Evolutionary conservation across 176 grass and related monocot species (phyloP), one percentile per base, ranked within the genome.

Genomic region (Lolium multiflorum): DNA sequence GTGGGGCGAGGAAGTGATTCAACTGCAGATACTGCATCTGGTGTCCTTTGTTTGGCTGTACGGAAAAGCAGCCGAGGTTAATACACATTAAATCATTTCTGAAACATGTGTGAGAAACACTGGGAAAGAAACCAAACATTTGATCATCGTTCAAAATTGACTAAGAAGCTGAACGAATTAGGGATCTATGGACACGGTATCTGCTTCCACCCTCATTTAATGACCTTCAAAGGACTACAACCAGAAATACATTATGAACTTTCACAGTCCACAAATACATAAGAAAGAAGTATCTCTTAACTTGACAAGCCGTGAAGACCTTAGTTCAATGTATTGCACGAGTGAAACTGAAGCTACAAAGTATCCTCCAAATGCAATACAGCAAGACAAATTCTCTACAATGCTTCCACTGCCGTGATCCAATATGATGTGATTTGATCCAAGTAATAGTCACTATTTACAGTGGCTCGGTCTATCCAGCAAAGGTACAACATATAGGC

Each of bases 1-100:
- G 92, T 97, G 79, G 94, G 94, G 57, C 81, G 87, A 77, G 94
- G 92, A 82, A 97, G 82, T 63, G 92, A 94, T 20, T 92, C 91
- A 81, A 90, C 93, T 62, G 92, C 89, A 87, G 96, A 98, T 75
- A 94, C 87, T 66, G 80, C 71, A 83, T 99, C 94, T 73, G 83
- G 82, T 47, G 90, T 85, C 60, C 82, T 88, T 83, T 90, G 89
- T 84, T 89, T 97, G 49, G 88, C 94, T 97, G 94, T 64, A 89
- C 70, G 76, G 24, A 54, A 61, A 60, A 83, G 68, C 35, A 17
- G 2, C 74, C 41, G 4, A 69, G 31, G 41, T 84, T 60, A 79
- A 88, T 76, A 6, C 35, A 25, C 43, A 31, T 81, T 35, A 78
- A 47, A 39, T 21, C 79, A 20, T 47, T 87, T 57, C 12, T 17